phyloP scores from a whole-genome alignment of 345 rosid species.

The Adansonia digitata region DNA sequence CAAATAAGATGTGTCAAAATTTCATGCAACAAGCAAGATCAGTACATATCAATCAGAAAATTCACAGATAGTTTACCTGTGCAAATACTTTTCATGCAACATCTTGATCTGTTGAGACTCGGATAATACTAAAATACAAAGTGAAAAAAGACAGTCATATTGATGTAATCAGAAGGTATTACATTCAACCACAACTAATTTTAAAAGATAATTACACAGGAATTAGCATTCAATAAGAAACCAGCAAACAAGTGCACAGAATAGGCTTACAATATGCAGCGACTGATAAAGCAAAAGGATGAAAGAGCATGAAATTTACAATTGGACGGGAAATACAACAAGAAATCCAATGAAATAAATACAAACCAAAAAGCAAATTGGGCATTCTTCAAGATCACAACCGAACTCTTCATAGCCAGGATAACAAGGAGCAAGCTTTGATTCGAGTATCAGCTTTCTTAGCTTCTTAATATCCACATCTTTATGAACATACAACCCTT shows the following conservation, averaged over 20 bases:
- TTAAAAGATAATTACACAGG: not conserved
- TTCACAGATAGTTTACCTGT: constrained; percentile 48
- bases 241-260: not conserved
- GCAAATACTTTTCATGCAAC: constrained; percentile 95
- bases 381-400: constrained; percentile 88
- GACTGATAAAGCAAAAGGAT: not conserved
- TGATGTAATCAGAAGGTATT: constrained; percentile 1
- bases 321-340: not conserved
- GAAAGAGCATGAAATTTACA: constrained; percentile 5
- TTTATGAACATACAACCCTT: constrained; percentile 83
- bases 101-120: constrained; percentile 91
- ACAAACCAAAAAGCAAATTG: constrained; percentile 96
- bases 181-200: not conserved
- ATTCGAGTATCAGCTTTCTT: constrained; percentile 84
- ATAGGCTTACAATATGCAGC: not conserved
- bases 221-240: constrained; percentile 2
- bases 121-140: constrained; percentile 67
- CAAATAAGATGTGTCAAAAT: constrained; percentile 21
- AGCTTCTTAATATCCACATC: constrained; percentile 98
- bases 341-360: constrained; percentile 5
- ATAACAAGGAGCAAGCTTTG: constrained; percentile 97
- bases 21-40: not conserved
- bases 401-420: constrained; percentile 84
- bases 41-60: constrained; percentile 5
- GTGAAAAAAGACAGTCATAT: constrained; percentile 9